Evolutionary conservation across 192 early-diverging fungal genomes (phyloP).

Genomic region (Podila epicladia): DNA sequence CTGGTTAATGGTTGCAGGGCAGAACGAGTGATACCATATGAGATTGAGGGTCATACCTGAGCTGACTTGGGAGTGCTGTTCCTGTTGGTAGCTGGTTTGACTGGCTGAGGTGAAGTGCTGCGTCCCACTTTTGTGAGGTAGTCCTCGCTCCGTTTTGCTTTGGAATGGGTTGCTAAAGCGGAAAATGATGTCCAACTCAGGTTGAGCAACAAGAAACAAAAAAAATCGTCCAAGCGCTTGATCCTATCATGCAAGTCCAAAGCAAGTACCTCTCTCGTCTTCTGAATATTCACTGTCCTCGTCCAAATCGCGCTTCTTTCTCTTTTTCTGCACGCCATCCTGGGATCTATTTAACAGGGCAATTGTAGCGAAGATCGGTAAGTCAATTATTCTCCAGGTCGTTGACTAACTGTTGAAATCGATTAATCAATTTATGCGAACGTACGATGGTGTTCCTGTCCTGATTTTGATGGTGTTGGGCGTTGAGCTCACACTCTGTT

Average conservation of each 20-base stretch:
- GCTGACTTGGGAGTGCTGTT: slow-evolving; percentile 26
- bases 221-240: not conserved
- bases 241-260: not conserved
- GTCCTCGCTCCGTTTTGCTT: slow-evolving; percentile 44
- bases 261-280: slow-evolving; percentile 36
- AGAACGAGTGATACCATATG: not conserved
- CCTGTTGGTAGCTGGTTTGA: slow-evolving; percentile 23
- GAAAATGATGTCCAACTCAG: not conserved
- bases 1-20: not conserved
- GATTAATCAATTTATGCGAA: not conserved
- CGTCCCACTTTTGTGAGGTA: slow-evolving; percentile 30
- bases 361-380: not conserved
- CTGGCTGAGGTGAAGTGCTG: slow-evolving; percentile 43
- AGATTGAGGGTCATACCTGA: slow-evolving; percentile 28
- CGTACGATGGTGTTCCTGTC: slow-evolving; percentile 42
- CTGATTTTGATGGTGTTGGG: slow-evolving; percentile 38
- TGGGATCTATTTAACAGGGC: slow-evolving; percentile 8
- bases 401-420: not conserved
- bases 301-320: slow-evolving; percentile 40
- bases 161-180: not conserved
- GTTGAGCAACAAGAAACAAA: not conserved
- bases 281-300: slow-evolving; percentile 51
- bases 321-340: slow-evolving; percentile 35
- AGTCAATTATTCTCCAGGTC: too few species aligned
- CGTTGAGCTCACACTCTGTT: slow-evolving; percentile 22